Base-by-base conservation (phyloP, 2,329 filamentous ascomycete species). In the Fusarium graminum region DNA sequence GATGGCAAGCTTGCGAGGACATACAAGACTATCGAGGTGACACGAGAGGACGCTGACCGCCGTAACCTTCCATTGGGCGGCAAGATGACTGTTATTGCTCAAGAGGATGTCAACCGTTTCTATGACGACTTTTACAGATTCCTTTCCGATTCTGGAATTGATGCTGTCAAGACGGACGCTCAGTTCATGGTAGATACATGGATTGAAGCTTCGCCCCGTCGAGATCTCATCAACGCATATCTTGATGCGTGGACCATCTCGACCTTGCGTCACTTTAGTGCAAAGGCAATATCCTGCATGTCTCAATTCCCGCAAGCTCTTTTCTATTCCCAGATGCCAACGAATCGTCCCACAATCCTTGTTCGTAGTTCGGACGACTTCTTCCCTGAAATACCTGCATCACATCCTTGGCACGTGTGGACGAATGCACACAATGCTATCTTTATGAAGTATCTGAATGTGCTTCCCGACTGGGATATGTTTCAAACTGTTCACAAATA, bases 401-500 rank as follows among this genome's bases (percentile, higher is more conserved):
- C 91, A 8, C 95, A 99, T 64, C 87, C 94, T 0, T 99, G 95
- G 94, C 95, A 99, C 76, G 86, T 98, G 34, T 99, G 96, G 83
- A 88, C 90, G 65, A 99, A 98, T 74, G 94, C 94, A 0, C 92
- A 97, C 78, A 97, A 97, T 75, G 85, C 88, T 30, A 82, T 98
- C 1, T 82, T 98, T 14, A 94, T 91, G 3, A 89, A 92, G 65
- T 90, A 95, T 73, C 82, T 98, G 30, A 97, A 97, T 69, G 87
- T 93, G 1, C 79, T 98, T 1, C 94, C 95, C 0, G 94, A 97
- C 76, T 90, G 87, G 86, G 88, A 90, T 68, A 90, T 90, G 88
- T 90, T 90, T 73, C 88, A 90, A 70, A 89, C 87, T 1, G 79
- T 80, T 3, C 85, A 88, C 62, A 80, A 83, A 25, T 97, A 92